Evolutionary conservation across 139 green algal genomes (phyloP), one percentile per base, ranked within the genome.

Genomic region (Volvox africanus): DNA sequence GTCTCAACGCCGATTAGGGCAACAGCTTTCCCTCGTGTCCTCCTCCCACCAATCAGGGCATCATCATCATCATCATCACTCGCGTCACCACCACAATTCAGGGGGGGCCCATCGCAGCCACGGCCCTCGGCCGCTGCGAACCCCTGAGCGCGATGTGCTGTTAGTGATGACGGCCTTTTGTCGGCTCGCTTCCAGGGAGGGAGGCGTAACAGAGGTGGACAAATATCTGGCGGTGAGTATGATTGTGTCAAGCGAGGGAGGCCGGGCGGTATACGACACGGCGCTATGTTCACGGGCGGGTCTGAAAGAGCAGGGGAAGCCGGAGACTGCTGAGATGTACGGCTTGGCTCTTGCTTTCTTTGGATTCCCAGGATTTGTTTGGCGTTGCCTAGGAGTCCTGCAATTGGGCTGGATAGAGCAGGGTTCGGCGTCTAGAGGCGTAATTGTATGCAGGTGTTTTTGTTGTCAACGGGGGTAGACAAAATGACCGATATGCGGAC

Each of bases 151-250:
- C 20, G 97, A 99, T 83, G 96, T 97, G 77, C 89, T 99, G 36
- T 95, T 97, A 30, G 96, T 99, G 87, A 81, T 99, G 28, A 96
- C 92, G 0, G 96, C 97, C n/a, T 97, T 99, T 86, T 98, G 97
- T 94, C 98, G 98, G 91, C 95, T 98, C 89, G 94, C 94, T 32
- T 93, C 94, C 2, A 89, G 94, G 6, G 94, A 97, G 89, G 78
- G 85, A 19, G 92, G 92, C 32, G 79, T 94, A 1, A 94, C 92
- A 9, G 93, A 96, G 30, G 92, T 96, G 68, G 96, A 97, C 94
- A 91, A 91, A 32, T 97, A 95, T 91, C 93, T 97, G 89, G 94
- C 97, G 76, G 87, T 89, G 85, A 37, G 86, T 77, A 12, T 32
- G 32, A 36, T 18, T 55, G 32, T 11, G 1, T 69, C 9, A 5